Base-by-base conservation (phyloP, 2,329 filamentous ascomycete species). In the Drechslera avenae region DNA sequence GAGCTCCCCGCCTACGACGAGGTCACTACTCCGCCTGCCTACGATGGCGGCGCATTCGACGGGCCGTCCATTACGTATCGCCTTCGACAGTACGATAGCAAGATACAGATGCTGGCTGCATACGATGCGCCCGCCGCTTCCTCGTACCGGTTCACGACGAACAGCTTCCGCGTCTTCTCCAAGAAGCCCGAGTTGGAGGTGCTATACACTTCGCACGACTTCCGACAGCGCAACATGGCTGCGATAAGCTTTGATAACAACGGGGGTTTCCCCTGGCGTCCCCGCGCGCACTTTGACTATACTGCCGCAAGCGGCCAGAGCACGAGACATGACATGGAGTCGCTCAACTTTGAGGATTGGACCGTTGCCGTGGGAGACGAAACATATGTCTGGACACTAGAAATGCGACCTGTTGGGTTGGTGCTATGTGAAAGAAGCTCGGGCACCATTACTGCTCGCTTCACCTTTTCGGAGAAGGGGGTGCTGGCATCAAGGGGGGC, bases 131-230 rank as follows among this genome's bases (percentile, higher is more conserved):
- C 52, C 10, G 23, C 52, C 5, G 49, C 52, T 7, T 42, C 58
- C 5, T 63, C 64, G 10, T 71, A 69, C 54, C 62, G 66, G n/a
- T 54, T 70, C 14, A 57, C 59, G 12, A 60, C 58, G 17, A 60
- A 66, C 28, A 52, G 53, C 28, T 58, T 62, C 31, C 62, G 63
- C 7, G 34, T 67, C 31, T 69, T 72, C 47, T 69, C 66, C 2
- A 71, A 71, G 59, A 72, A 64, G 46, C 59, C 69, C 2, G 66
- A 71, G 35, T 64, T 69, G 54, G 62, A 71, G 33, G 46, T 72
- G 23, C 48, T 65, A 8, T 61, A 66, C 23, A 62, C 60, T 4
- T 39, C 41, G 3, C 51, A 42, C 26, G 60, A 56, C n/a, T 46
- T 48, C 21, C 46, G 44, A 5, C 60, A 67, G 50, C 56, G 63